These are phyloP conservation scores for Ustilago trichophora DNA, from an alignment of 1,284 basidiomycete genomes.

Conservation along the genomic window DNA sequence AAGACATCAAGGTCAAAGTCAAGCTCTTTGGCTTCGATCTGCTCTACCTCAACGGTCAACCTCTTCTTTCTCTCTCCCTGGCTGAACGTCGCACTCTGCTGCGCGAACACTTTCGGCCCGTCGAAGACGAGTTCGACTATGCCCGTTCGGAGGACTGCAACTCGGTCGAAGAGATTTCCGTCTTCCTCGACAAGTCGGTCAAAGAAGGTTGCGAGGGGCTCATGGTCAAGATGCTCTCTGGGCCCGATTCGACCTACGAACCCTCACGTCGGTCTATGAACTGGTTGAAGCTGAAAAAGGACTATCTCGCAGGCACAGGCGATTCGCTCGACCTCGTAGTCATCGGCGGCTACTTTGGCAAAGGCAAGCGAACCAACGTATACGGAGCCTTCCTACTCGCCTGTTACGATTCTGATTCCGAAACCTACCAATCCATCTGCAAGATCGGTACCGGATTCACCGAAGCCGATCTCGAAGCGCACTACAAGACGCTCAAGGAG, in stretches of 20 bases:
- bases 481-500: constrained; percentile 82
- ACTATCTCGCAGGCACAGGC: constrained; percentile 83
- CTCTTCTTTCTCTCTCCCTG: constrained; percentile 33
- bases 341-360: constrained; percentile 94
- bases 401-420: constrained; percentile 61
- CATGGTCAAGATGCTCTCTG: constrained; percentile 97
- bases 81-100: constrained; percentile 77
- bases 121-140: constrained; percentile 90
- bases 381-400: constrained; percentile 65
- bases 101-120: constrained; percentile 79
- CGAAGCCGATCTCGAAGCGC: constrained; percentile 80
- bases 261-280: constrained; percentile 93
- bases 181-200: constrained; percentile 93
- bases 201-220: constrained; percentile 98
- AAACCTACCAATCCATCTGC: constrained; percentile 71
- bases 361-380: constrained; percentile 86
- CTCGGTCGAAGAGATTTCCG: constrained; percentile 90
- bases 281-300: constrained; percentile 81
- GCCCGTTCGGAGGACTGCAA: constrained; percentile 89
- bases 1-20: constrained; percentile 94
- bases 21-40: constrained; percentile 96
- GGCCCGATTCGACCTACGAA: constrained; percentile 89
- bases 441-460: constrained; percentile 99
- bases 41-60: constrained; percentile 88
- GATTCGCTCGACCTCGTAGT: constrained; percentile 98